Conservation (phyloP, 1,139 yeast genomes). For the Diutina pseudorugosa region DNA sequence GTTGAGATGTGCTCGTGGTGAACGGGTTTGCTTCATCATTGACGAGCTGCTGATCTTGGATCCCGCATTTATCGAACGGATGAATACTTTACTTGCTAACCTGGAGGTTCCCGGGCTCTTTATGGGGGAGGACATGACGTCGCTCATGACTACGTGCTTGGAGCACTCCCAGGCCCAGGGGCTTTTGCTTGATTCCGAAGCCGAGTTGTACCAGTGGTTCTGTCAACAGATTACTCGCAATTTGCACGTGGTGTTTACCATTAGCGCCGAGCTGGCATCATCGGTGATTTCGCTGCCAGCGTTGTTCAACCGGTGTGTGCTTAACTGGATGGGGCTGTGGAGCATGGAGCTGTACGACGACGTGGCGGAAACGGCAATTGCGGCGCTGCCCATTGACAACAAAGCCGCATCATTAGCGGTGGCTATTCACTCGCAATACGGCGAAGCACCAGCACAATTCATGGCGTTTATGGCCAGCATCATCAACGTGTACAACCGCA, state of each 20-base stretch:
- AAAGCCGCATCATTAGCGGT: conserved; percentile 17
- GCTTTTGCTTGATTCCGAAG: conserved; percentile 50
- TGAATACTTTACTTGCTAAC: conserved; percentile 86
- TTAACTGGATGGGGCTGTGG: conserved; percentile 91
- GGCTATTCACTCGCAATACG: conserved; percentile 21
- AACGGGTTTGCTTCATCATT: conserved; percentile 57
- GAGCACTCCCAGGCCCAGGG: conserved; percentile 55
- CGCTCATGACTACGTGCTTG: conserved; percentile 43
- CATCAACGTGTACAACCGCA: conserved; percentile 19
- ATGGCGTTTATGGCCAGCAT: conserved; percentile 34
- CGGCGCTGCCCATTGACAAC: conserved; percentile 15
- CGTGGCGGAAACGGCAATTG: conserved; percentile 34
- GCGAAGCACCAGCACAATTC: conserved; percentile 12
- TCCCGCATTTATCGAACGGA: conserved; percentile 73
- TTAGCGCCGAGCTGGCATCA: conserved; percentile 36
- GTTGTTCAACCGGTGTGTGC: conserved; percentile 77
- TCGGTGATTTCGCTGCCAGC: conserved; percentile 74
- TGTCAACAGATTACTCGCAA: conserved; percentile 54
- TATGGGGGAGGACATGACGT: conserved; percentile 56
- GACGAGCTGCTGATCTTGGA: conserved; percentile 76
- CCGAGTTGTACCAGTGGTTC: conserved; percentile 71
- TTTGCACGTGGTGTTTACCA: conserved; percentile 74
- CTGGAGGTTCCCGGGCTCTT: conserved; percentile 89
- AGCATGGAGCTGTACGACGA: conserved; percentile 34
- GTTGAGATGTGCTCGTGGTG: conserved; percentile 36